These are phyloP conservation scores for Gastrolobium villosum DNA, from an alignment of 306 rosid genomes.

Conservation along the genomic window DNA sequence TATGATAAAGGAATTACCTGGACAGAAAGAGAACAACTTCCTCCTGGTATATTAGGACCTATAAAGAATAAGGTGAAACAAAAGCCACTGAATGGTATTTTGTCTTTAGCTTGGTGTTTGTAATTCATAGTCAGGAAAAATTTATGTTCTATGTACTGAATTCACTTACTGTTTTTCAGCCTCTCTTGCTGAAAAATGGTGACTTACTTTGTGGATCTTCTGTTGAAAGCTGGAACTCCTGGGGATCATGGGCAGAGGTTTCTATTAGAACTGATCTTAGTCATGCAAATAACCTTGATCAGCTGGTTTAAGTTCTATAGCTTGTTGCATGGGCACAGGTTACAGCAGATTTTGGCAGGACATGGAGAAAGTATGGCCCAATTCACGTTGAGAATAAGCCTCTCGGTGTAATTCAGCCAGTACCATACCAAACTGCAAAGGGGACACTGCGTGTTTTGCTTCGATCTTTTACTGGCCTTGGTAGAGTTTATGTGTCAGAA, in stretches of 20 bases:
- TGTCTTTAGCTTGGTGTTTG: conserved; percentile 8
- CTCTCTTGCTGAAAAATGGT: conserved; percentile 89
- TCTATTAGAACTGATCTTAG: conserved; percentile 25
- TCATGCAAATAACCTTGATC: conserved; percentile 25
- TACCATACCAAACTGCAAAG: conserved; percentile 76
- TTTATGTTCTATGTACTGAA: neutral
- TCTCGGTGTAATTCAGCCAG: conserved; percentile 91
- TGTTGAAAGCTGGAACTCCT: conserved; percentile 96
- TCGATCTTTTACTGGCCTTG: conserved; percentile 74
- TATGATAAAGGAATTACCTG: conserved; percentile 83
- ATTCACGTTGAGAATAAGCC: conserved; percentile 71
- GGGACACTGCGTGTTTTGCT: conserved; percentile 86
- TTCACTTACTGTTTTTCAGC: conserved; percentile 58
- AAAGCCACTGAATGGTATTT: conserved; percentile 31
- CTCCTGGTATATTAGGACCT: conserved; percentile 93
- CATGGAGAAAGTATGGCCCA: conserved; percentile 92
- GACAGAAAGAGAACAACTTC: conserved; percentile 96
- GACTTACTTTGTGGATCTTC: conserved; percentile 90
- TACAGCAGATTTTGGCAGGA: conserved; percentile 69
- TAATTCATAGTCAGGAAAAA: neutral
- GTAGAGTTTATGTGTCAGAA: conserved; percentile 77
- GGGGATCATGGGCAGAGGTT: conserved; percentile 99
- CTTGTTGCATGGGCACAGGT: conserved; percentile 60
- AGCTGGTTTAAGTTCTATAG: conserved; percentile 38
- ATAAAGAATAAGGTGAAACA: conserved; percentile 85